These are phyloP conservation scores for Cordyceps farinosa DNA, from an alignment of 2,329 filamentous ascomycete species.

Conservation along the genomic window DNA sequence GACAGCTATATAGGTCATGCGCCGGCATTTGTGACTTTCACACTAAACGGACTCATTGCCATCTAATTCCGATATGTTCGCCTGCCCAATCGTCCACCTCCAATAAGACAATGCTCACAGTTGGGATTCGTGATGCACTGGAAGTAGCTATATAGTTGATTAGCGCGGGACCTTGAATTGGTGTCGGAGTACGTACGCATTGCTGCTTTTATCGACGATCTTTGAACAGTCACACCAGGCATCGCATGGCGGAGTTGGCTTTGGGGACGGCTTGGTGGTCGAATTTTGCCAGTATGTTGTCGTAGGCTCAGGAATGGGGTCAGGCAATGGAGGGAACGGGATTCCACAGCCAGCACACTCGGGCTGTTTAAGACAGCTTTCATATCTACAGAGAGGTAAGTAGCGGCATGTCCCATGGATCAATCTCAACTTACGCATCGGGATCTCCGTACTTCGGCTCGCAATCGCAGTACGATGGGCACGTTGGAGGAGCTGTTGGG, in stretches of 20 bases:
- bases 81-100: background rate
- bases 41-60: background rate
- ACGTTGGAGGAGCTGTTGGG: constrained; percentile 4
- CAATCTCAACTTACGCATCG: background rate
- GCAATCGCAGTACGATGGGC: constrained; percentile 15
- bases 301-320: background rate
- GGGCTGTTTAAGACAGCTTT: constrained; percentile 7
- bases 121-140: constrained; percentile 27
- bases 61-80: background rate
- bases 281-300: constrained; percentile 21
- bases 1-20: constrained; percentile 1
- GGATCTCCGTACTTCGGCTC: constrained; percentile 13
- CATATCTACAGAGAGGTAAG: constrained; percentile 2
- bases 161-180: background rate
- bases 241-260: constrained; percentile 20
- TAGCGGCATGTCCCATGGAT: background rate
- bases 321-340: constrained; percentile 9
- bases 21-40: background rate
- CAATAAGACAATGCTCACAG: constrained; percentile 25
- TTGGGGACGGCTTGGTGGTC: background rate
- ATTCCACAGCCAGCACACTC: constrained; percentile 15
- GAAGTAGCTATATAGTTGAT: constrained; percentile 24
- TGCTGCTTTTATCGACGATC: constrained; percentile 27
- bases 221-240: constrained; percentile 27
- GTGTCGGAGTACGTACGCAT: constrained; percentile 21